Base-by-base conservation (phyloP, 2,329 filamentous ascomycete species). In the Claviceps sp. region DNA sequence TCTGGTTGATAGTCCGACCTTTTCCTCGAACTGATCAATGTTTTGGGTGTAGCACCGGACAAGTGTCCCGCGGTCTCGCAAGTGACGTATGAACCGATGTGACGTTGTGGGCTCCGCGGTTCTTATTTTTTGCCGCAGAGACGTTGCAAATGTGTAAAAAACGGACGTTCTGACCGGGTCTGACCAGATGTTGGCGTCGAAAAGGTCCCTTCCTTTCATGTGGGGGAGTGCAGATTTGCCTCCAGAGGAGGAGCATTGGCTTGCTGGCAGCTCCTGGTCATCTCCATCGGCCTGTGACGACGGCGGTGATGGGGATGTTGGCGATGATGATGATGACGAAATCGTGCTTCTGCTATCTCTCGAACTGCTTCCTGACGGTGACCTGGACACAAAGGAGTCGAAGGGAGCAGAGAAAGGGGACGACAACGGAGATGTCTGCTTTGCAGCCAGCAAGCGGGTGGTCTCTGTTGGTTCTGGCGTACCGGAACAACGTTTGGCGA, bases 41-140 rank as follows among this genome's bases (percentile, higher is more conserved):
- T 87, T 88, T 58, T 88, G 84, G 0, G 84, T 87, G 59, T 88
- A 88, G 59, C 83, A 85, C 41, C 84, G 72, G 36, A 86, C 81
- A 5, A 88, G 71, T 56, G 84, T 83, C 3, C 82, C 81, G 4
- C 78, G 74, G 60, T 87, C 81, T 45, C 82, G 75, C 5, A 88
- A 70, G 37, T 81, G 77, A 44, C 78, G 76, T 57, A 88, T 82
- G 61, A 88, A 87, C 52, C 76, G 77, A 65, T 88, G 84, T 1
- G 81, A 84, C 18, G 72, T 70, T 1, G 82, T 86, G 0, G 82
- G 82, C 50, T 75, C 67, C 9, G 84, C 80, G n/a, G 77, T 74
- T 41, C 71, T 73, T 16, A 85, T 77, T 52, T 79, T 84, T 56
- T 84, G 75, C 30, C 84, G 74, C 5, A 87, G 66, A 0, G 79